Conservation (phyloP, 176 grass and related monocot species). For the Rhipidocladum racemiflorum region DNA sequence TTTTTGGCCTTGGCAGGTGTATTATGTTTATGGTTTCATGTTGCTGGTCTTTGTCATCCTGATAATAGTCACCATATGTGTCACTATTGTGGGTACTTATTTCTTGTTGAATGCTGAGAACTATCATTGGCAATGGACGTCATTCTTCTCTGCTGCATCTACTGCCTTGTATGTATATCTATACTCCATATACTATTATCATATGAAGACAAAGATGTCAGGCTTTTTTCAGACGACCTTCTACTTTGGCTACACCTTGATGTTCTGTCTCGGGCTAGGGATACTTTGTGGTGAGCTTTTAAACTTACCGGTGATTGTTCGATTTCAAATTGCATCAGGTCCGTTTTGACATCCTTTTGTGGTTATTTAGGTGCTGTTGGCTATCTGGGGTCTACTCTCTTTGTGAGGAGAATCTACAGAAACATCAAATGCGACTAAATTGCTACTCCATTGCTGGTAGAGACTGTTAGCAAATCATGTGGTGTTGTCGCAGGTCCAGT, state of each 20-base stretch:
- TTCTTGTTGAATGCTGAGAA: constrained; percentile 98
- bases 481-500: constrained; percentile 17
- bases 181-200: constrained; percentile 93
- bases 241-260: constrained; percentile 97
- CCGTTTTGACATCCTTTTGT: constrained; percentile 11
- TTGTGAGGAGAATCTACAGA: constrained; percentile 99
- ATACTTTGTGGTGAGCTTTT: constrained; percentile 85
- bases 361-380: constrained; percentile 77
- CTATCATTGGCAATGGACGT: constrained; percentile 99
- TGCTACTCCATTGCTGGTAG: constrained; percentile 24
- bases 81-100: constrained; percentile 97
- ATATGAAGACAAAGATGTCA: constrained; percentile 98
- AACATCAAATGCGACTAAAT: constrained; percentile 99
- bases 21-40: constrained; percentile 99
- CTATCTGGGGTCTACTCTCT: constrained; percentile 85
- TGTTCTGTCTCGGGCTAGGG: constrained; percentile 95
- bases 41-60: constrained; percentile 96
- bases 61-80: constrained; percentile 89
- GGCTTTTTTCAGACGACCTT: constrained; percentile 99
- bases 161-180: constrained; percentile 91
- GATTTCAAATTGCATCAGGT: background rate
- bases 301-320: constrained; percentile 14
- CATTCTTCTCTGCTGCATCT: constrained; percentile 97
- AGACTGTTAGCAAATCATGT: constrained; percentile 33
- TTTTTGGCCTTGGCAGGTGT: constrained; percentile 54